Base-by-base conservation (phyloP, 2,329 filamentous ascomycete species). In the Aquanectria penicillioides region DNA sequence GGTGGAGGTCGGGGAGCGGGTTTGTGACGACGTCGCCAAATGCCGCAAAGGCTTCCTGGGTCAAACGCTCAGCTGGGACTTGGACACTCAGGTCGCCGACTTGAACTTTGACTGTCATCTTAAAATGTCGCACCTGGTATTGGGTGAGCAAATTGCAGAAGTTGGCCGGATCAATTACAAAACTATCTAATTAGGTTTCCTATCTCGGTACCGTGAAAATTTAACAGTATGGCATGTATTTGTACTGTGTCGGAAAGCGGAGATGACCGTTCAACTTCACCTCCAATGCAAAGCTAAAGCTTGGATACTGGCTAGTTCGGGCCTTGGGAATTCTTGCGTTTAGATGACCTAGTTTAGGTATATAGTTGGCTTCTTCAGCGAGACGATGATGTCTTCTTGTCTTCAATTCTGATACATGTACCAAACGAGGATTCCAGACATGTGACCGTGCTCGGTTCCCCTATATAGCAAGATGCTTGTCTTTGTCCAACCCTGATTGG, bases 11-110 rank as follows among this genome's bases (percentile, higher is more conserved):
- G 37, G 85, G 83, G 60, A 83, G 81, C 26, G 92, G 92, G 72
- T 94, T 92, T 72, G 88, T 80, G 67, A 97, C 85, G 41, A 95
- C 92, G 53, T 91, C 89, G 73, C 95, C 95, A 75, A 96, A 99
- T 37, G 86, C 83, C 12, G 87, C 81, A 77, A 97, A 98, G 49
- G 85, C 78, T 5, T 81, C 78, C 40, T 85, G 83, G 8, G 87
- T 90, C 49, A 97, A 85, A n/a, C 87, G 86, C 66, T 83, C 79
- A 8, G 90, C 84, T 20, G 80, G 80, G 66, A 95, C 52, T 17
- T 64, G 57, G 40, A 77, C 47, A 8, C 59, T 59, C 12, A 66
- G 31, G 33, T 63, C 40, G 34, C 58, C 72, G 18, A 71, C 57
- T 25, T 68, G 55, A 17, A 74, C 44, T 18, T 57, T 71, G 13